phyloP scores from a whole-genome alignment of 2,329 filamentous ascomycete genomes.

The Ophiostoma ulmi region DNA sequence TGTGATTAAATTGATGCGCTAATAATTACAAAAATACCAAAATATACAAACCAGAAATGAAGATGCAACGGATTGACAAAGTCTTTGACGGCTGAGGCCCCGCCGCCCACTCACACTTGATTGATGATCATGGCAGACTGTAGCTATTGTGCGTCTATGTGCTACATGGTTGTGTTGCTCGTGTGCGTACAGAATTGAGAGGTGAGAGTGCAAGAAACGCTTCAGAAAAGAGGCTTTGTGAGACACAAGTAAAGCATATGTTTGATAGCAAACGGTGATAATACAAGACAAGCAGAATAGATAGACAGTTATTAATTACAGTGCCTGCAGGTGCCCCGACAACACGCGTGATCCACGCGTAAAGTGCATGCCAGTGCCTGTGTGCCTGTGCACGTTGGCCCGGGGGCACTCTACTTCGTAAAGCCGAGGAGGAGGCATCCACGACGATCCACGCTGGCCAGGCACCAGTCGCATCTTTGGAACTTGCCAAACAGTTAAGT shows the following conservation, averaged over 20 bases:
- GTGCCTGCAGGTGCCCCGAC: neutral
- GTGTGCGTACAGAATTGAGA: neutral
- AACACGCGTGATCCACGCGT: conserved; percentile 7
- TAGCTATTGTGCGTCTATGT: no score
- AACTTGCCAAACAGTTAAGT: neutral
- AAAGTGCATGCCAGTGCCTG: conserved; percentile 8
- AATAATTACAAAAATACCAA: conserved; percentile 3
- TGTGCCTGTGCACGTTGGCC: conserved; percentile 13
- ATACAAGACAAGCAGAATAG: no score
- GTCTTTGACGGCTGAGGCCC: conserved; percentile 20
- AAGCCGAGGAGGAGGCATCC: conserved; percentile 20
- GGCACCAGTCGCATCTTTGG: conserved; percentile 6
- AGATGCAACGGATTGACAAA: neutral
- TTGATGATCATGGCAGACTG: conserved; percentile 3
- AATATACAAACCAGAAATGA: neutral
- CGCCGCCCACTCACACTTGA: conserved; percentile 21
- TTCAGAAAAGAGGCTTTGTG: no score
- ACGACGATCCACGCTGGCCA: conserved; percentile 9
- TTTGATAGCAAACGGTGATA: neutral
- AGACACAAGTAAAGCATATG: neutral
- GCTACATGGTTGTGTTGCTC: neutral
- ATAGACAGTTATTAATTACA: no score
- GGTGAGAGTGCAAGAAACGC: no score
- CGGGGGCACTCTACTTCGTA: neutral
- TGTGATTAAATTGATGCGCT: neutral